Evolutionary conservation across 306 rosid genomes (phyloP), one percentile per base, ranked within the genome.

Genomic region (Lathyrus tuberosus): DNA sequence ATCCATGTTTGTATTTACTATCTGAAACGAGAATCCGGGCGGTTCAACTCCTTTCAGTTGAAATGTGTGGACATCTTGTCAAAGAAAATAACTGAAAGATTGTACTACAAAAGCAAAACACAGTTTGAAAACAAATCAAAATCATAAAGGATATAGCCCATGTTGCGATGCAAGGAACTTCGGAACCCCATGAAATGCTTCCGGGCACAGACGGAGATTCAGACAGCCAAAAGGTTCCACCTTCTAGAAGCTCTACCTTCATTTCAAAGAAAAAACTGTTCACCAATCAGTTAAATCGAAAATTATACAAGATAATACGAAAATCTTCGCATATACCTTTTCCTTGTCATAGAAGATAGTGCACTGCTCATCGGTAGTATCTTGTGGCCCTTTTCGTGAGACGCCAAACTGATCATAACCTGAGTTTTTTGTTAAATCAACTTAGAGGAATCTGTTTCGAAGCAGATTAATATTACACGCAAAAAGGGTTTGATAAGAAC

Each of bases 181-280:
- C 77, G 12, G 99, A 83, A 73, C 97, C 96, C 99, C 99, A 95
- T 51, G 97, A 91, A 72, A 87, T 86, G 89, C 97, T 95, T 86
- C 95, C 99, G 8, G 95, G 97, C 47, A 95, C 97, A 52, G 99
- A 95, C 41, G 99, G 99, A 30, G 97, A 91, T 53, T 95, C 99
- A 0, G 99, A 91, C 81, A 95, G 69, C 99, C 99, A 95, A 84
- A 95, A 95, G 5, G 99, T 95, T 81, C 99, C 99, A 42, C 99
- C 99, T 87, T 95, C 99, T 40, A 91, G 73, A 74, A 86, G 81
- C 84, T 91, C 96, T 48, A 89, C 99, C 99, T 95, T 71, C 78
- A 85, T 78, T 78, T 52, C 67, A 49, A 18, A 53, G 63, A 47
- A 69, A 53, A 6, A 67, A 56, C 4, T 20, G 58, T n/a, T 61